These are phyloP conservation scores for Linnemannia exigua DNA, from an alignment of 192 early-diverging fungal genomes.

Conservation along the genomic window DNA sequence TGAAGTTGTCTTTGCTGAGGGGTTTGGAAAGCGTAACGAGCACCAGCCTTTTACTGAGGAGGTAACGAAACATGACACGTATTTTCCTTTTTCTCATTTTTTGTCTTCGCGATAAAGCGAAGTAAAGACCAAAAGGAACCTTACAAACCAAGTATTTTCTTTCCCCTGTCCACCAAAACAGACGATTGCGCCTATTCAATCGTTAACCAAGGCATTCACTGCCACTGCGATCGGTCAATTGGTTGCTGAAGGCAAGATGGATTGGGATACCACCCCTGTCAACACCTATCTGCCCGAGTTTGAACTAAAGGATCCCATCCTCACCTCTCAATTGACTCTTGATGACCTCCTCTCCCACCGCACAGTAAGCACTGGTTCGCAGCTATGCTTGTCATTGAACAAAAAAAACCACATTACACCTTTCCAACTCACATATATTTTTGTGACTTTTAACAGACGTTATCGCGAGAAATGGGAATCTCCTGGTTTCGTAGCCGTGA, in stretches of 20 bases:
- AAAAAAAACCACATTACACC: background rate
- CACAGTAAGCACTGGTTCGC: conserved; percentile 10
- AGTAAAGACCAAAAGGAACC: too few species aligned
- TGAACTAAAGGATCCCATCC: conserved; percentile 13
- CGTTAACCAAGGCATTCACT: conserved; percentile 19
- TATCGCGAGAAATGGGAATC: background rate
- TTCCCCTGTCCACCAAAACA: background rate
- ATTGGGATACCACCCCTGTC: conserved; percentile 25
- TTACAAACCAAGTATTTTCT: background rate
- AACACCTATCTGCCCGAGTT: conserved; percentile 18
- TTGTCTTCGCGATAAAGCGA: background rate
- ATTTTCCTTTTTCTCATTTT: background rate
- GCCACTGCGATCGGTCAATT: conserved; percentile 17
- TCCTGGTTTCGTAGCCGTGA: background rate
- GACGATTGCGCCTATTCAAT: conserved; percentile 14
- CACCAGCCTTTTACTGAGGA: conserved; percentile 7
- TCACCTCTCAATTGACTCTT: conserved; percentile 14
- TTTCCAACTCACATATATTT: background rate
- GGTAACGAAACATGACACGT: background rate
- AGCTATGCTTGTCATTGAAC: background rate
- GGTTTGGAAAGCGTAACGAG: conserved; percentile 31
- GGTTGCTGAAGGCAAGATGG: conserved; percentile 26
- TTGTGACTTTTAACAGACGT: background rate
- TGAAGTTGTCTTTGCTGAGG: conserved; percentile 14
- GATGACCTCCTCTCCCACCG: conserved; percentile 25